Evolutionary conservation across 2,329 filamentous ascomycete species (phyloP).

Genomic region (Alternaria sp.): DNA sequence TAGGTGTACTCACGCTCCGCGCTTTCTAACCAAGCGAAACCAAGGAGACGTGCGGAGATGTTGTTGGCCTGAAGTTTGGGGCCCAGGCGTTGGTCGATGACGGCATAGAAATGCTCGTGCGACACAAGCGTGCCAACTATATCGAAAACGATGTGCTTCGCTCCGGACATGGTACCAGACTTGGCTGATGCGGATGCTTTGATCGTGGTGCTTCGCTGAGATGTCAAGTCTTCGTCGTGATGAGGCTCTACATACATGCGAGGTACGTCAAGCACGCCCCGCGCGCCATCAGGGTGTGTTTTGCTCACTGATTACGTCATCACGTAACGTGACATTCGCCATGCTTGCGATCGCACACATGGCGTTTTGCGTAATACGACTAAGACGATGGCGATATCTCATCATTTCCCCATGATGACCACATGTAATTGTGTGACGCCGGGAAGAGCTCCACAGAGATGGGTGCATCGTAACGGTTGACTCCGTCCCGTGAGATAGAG

Average conservation of each 20-base stretch:
- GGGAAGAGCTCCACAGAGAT: background rate
- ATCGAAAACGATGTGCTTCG: constrained; percentile 34
- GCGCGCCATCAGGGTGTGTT: background rate
- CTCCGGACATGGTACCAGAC: background rate
- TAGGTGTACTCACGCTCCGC: constrained; percentile 60
- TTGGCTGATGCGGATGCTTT: too few relatives aligned
- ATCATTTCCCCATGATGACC: background rate
- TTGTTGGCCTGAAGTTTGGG: constrained; percentile 46
- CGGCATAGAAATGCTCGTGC: constrained; percentile 53
- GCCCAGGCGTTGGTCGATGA: constrained; percentile 53
- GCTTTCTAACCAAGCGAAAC: constrained; percentile 56
- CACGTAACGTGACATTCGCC: background rate
- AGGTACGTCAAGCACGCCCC: background rate
- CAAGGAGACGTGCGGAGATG: constrained; percentile 54
- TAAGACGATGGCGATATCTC: background rate
- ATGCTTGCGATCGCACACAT: background rate
- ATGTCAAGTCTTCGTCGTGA: too few relatives aligned
- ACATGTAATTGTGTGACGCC: background rate
- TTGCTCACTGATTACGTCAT: background rate
- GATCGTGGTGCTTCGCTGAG: too few relatives aligned
- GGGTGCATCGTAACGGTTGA: background rate
- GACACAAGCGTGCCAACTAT: constrained; percentile 61
- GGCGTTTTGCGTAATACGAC: background rate
- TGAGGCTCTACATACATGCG: too few relatives aligned
- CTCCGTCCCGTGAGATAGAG: background rate